Base-by-base conservation (phyloP, 164 flowering plant genomes). In the Platanus orientalis region DNA sequence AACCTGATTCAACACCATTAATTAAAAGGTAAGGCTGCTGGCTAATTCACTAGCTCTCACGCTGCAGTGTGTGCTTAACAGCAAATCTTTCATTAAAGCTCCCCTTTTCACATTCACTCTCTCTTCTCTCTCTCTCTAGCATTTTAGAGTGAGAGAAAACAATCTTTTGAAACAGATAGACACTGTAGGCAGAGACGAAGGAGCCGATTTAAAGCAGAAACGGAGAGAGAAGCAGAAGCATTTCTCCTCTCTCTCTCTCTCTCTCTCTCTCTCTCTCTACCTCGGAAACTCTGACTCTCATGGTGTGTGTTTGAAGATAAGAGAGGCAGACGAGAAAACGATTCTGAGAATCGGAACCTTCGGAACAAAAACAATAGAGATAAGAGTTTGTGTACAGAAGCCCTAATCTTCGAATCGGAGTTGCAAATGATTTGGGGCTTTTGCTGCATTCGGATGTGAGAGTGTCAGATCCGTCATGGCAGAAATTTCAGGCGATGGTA, bases 391-490 rank as follows among this genome's bases (percentile, higher is more conserved):
- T 34, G 20, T 27, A 26, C 7, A 6, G 27, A 27, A 53, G 17
- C 56, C 26, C 25, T 32, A 56, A 36, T 7, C 4, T 14, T 57
- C 6, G 27, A 57, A 20, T 34, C 45, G 25, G 26, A 21, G 60
- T 3, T 11, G 60, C 45, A 34, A 27, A 57, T 10, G 47, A 57
- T 34, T 34, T 57, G 27, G 56, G 56, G 32, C 0, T 53, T 13
- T 27, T 26, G 19, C 27, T 26, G 30, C 57, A 14, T 55, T 73
- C 61, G 72, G 58, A 73, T 68, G 76, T 73, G 70, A 60, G 72
- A 30, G 44, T 12, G 39, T 58, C 68, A 71, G 78, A 75, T 75
- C 84, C 74, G 81, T 44, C 55, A 79, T 79, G 87, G 81, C 73
- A 65, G 83, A 76, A 66, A 20, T 67, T 63, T 50, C 71, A 71